phyloP scores from a whole-genome alignment of 345 rosid genomes.

The Rhizophora mangle region DNA sequence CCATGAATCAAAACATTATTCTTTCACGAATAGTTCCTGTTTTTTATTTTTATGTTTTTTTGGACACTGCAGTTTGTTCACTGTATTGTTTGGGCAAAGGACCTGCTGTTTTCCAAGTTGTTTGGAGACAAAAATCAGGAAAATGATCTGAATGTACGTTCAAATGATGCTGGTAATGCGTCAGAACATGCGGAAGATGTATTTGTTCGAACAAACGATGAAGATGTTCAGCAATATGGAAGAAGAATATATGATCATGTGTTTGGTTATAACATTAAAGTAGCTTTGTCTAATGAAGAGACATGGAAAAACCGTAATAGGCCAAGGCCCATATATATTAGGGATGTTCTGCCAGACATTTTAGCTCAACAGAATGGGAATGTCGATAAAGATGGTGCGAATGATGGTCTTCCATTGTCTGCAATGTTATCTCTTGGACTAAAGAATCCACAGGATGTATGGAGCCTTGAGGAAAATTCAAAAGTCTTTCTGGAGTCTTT shows the following conservation, averaged over 20 bases:
- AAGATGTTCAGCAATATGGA: conserved; percentile 78
- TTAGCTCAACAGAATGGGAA: conserved; percentile 60
- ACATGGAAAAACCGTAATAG: conserved; percentile 83
- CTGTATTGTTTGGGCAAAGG: conserved; percentile 99
- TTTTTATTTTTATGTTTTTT: conserved; percentile 16
- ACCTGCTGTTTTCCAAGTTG: conserved; percentile 89
- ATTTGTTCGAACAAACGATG: conserved; percentile 62
- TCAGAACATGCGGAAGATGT: conserved; percentile 70
- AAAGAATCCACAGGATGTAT: conserved; percentile 95
- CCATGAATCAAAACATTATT: too few relatives aligned
- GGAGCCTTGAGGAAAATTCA: conserved; percentile 83
- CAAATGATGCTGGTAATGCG: conserved; percentile 59
- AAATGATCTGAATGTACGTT: conserved; percentile 90
- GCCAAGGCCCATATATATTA: conserved; percentile 81
- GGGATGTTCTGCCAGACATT: conserved; percentile 54
- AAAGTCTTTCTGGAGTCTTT: conserved; percentile 78
- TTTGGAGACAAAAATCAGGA: conserved; percentile 95
- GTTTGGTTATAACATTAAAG: conserved; percentile 91
- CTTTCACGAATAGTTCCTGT: too few relatives aligned
- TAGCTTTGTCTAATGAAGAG: conserved; percentile 89
- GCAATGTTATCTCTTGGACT: conserved; percentile 84
- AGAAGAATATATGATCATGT: conserved; percentile 96
- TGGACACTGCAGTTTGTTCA: conserved; percentile 78
- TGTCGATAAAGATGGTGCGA: conserved; percentile 34
- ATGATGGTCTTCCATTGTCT: conserved; percentile 48